Evolutionary conservation across 108 stramenopile genomes (phyloP), one percentile per base, ranked within the genome.

Genomic region (Cyclostephanos invisitatus): DNA sequence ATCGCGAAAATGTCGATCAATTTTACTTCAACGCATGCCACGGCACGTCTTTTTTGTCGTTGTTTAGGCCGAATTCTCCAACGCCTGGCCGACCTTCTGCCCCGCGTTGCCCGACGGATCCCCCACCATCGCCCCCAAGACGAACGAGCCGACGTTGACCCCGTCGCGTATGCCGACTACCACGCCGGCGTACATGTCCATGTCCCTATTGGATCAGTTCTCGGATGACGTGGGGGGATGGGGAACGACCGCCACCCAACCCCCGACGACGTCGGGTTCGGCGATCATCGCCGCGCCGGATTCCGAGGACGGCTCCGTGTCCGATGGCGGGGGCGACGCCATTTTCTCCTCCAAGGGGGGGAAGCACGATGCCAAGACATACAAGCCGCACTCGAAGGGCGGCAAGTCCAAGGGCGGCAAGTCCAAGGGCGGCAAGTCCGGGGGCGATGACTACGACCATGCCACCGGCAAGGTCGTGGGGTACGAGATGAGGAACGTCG

Each of bases 71-170:
- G 60, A 56, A 42, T 38, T 72, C 8, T 66, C 64, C 18, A 70
- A 70, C 17, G 64, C 77, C 17, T 72, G 48, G 49, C 77, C 77
- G 1, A 38, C 21, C 18, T 65, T 67, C 61, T 78, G 77, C 40
- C 70, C 77, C 4, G 60, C 59, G 0, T 12, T 68, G 46, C 51
- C 70, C 3, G 32, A 8, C 18, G 64, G 29, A 10, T 65, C 70
- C 29, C 65, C 77, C 20, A 68, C 70, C 47, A 69, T 77, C 54
- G 35, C 68, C 5, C 75, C 75, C 29, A 54, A 55, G 37, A 64
- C 75, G n/a, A 47, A 68, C 22, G 68, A 65, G 58, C 75, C 75
- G 7, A 77, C 75, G 21, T 35, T 64, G 12, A 29, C 48, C 12
- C 75, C 75, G 0, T 67, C 68, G 32, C 4, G 17, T 9, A 27